phyloP scores from a whole-genome alignment of 345 rosid species.

The Rhodamnia argentea region DNA sequence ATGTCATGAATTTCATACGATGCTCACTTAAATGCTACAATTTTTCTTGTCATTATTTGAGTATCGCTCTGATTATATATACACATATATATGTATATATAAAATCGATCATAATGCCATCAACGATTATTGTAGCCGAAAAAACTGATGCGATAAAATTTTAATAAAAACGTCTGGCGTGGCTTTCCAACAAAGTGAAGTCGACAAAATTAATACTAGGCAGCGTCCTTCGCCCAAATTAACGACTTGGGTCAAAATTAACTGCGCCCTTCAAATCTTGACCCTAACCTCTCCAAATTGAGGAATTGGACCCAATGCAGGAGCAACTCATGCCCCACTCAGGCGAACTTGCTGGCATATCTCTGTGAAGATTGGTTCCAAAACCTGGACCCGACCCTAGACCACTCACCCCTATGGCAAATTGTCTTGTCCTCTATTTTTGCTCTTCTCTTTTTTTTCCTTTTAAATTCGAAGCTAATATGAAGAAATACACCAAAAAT shows the following conservation, averaged over 20 bases:
- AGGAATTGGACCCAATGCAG: no score
- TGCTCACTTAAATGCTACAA: background rate
- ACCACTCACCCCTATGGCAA: no score
- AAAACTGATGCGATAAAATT: background rate
- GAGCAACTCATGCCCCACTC: no score
- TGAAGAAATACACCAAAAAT: no score
- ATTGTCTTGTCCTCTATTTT: no score
- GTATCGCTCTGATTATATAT: background rate
- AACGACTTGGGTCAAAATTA: background rate
- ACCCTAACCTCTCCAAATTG: no score
- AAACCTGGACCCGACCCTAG: no score
- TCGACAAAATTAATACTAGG: background rate
- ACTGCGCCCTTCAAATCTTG: no score
- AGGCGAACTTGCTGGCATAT: background rate
- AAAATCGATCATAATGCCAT: background rate
- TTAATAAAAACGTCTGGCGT: background rate
- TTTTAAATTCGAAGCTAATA: no score
- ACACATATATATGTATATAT: no score
- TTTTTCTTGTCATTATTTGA: background rate
- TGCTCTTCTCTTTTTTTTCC: no score
- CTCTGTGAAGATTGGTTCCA: no score
- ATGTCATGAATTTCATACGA: background rate
- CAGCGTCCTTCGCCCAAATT: background rate
- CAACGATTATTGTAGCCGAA: background rate
- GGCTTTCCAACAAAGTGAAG: background rate